Evolutionary conservation across 2,329 filamentous ascomycete genomes (phyloP), one percentile per base, ranked within the genome.

Genomic region (Penicillium sp.): DNA sequence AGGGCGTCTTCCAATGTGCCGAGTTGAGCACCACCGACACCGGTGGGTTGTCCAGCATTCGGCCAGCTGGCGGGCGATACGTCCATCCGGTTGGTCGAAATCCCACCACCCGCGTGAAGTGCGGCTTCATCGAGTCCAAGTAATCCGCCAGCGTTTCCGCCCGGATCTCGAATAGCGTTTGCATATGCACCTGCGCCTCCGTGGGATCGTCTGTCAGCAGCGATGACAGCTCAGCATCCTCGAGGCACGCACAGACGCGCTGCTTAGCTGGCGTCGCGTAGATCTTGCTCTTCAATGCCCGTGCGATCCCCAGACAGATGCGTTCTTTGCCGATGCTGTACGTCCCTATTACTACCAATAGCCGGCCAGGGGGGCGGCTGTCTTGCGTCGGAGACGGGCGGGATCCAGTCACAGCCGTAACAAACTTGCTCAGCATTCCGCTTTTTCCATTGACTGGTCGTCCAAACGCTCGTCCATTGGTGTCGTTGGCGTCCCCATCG

Each of bases 241-340:
- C 89, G 1, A 98, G 79, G 56, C 88, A 88, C 21, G 80, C 77
- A 69, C 88, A 90, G 24, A 97, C 88, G 55, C 83, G 82, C 65
- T 88, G 85, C 71, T 98, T 98, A 46, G 79, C 76, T 0, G 88
- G 75, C 1, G 88, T 82, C 0, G 91, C 91, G 63, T 85, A 98
- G 54, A 98, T 97, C 64, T 95, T 95, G 58, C 83, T 87, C 33
- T 82, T 76, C 2, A 98, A 75, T 0, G 90, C 90, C 60, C 84
- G 82, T 4, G 93, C 93, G 56, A 98, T 95, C 38, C 88, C 90
- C 29, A 95, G 77, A 65, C 91, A 97, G 57, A 98, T 90, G 35
- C 90, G 85, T 69, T 98, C 93, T 71, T 98, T 98, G 63, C 93
- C 93, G 61, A 98, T 98, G 60, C 87, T 94, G 71, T 98, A 98